Evolutionary conservation across 495 filamentous ascomycete genomes (phyloP), one percentile per base, ranked within the genome.

Genomic region (Tuber melanosporum): DNA sequence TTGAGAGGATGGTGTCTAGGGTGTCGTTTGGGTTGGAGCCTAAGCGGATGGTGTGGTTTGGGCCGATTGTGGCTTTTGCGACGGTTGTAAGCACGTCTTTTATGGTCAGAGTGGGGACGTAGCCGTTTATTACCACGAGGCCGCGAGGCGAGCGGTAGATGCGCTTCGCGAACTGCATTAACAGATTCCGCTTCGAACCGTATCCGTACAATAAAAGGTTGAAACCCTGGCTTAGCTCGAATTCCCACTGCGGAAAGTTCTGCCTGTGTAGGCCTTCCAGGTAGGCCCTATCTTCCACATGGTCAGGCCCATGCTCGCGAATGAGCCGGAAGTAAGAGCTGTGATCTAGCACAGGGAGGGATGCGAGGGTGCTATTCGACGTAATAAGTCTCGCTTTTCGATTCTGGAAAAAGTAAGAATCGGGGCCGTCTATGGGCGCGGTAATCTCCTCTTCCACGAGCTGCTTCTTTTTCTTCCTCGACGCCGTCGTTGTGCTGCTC

Each of bases 331-430:
- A 96, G 84, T 95, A 98, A 80, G 97, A 92, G 75, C 98, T 94
- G 80, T 97, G 94, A 36, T 91, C 93, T 62, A 98, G 89, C 36
- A 96, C 86, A 8, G 89, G 85, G 39, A 95, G 86, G 62, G 93
- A 91, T 3, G 92, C 88, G 12, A 98, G 87, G 20, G 89, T 97
- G 80, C 94, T 95, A 82, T 91, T 92, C 14, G 94, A 97, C 8
- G 95, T 97, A 82, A 94, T 93, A 70, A 88, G 85, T 6, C 90
- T 88, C 32, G 92, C 93, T 22, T 93, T 90, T 47, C 92, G 90
- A 84, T 97, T 97, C 80, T 98, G 92, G 84, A 91, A 93, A 83
- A 99, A 98, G 83, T 97, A 99, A 72, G 90, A 91, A 83, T 99
- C 95, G 78, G 97, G 92, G 0, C 94, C 87, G 36, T 94, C 92